Evolutionary conservation across 1,284 basidiomycete species (phyloP), one percentile per base, ranked within the genome.

Genomic region (Ganoderma multipileum): DNA sequence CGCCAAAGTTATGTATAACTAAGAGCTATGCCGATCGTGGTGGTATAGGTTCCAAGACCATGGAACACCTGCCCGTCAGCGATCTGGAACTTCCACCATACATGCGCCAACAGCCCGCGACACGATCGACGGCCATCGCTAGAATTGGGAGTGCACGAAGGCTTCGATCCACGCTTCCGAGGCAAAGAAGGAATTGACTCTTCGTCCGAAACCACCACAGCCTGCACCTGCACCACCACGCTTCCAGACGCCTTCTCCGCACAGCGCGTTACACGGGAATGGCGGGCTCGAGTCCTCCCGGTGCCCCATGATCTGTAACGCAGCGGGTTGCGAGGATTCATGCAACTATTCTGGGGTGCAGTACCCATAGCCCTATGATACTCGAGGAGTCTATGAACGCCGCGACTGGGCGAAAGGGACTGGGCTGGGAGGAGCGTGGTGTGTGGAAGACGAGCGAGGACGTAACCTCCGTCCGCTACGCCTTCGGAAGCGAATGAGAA

Each of bases 1-100:
- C 61, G 63, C 66, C 66, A 61, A 64, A 36, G 62, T 41, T 63
- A 66, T 66, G 65, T 66, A 66, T 66, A 66, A 63, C 44, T 26
- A 59, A 12, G 55, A 63, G 58, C 66, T 67, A 67, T 58, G 61
- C 66, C 66, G 59, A 63, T 50, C 66, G 41, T 54, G 57, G 66
- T 36, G 41, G 57, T 28, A 52, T 50, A 67, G 66, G 66, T 64
- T 67, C 66, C 66, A 67, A 42, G 42, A 50, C n/a, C 41, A 59
- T 57, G 66, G 66, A 64, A 67, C 66, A 64, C 52, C 39, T 62
- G 61, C 50, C 66, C 62, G 66, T 60, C 62, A 58, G 63, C 39
- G 58, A 63, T 68, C 67, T 68, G 63, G 67, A 68, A 65, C 41
- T 60, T 60, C 38, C 38, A 60, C 18, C 23, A 23, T 41, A 38